These are phyloP conservation scores for Vitis hybrid DNA, from an alignment of 177 flowering plant genomes.

Conservation along the genomic window DNA sequence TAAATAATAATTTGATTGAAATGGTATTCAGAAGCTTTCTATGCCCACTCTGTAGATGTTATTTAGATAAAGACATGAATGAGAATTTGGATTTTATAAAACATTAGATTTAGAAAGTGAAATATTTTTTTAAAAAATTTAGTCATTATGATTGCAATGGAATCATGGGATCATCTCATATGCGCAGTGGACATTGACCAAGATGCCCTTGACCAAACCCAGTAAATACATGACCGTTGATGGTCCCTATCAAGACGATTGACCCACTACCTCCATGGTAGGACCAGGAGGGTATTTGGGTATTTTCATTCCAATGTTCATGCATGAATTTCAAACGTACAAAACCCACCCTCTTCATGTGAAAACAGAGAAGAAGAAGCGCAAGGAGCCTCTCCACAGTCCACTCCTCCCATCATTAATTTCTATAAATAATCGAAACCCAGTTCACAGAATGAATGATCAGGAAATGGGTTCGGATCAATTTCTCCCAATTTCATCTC, in stretches of 20 bases:
- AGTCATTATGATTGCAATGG: too few relatives aligned
- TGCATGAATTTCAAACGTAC: neutral
- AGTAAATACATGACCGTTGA: slow-evolving; percentile 13
- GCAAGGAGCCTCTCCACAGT: slow-evolving; percentile 26
- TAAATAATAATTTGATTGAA: too few relatives aligned
- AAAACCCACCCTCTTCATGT: slow-evolving; percentile 20
- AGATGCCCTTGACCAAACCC: too few relatives aligned
- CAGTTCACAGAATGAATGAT: neutral
- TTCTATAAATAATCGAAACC: slow-evolving; percentile 5
- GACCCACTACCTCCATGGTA: neutral
- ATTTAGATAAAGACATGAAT: too few relatives aligned
- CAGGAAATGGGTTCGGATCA: neutral
- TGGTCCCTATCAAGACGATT: slow-evolving; percentile 7
- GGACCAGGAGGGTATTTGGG: too few relatives aligned
- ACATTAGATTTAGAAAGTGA: too few relatives aligned
- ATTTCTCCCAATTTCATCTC: slow-evolving; percentile 26
- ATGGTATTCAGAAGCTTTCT: too few relatives aligned
- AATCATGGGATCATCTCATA: too few relatives aligned
- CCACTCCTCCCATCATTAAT: neutral
- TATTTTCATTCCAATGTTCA: neutral
- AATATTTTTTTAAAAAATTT: too few relatives aligned
- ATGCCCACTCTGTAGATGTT: too few relatives aligned
- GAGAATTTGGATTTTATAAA: too few relatives aligned
- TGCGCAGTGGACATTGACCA: too few relatives aligned
- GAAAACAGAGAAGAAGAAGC: slow-evolving; percentile 26